phyloP scores from a whole-genome alignment of 257 asterid genomes.

The Scutellaria minor region DNA sequence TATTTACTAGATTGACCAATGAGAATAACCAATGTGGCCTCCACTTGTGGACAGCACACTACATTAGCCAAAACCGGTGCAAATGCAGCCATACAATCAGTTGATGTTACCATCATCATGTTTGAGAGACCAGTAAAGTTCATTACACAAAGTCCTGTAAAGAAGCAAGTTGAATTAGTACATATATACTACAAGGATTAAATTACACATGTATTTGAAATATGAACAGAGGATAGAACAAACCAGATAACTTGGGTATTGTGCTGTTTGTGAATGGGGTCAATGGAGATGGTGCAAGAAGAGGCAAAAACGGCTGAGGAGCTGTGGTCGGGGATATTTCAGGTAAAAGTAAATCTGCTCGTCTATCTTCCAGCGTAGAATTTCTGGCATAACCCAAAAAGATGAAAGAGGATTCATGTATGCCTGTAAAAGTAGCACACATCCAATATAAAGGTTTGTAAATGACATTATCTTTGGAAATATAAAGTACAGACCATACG shows the following conservation, averaged over 20 bases:
- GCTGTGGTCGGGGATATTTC: slow-evolving; percentile 62
- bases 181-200: background rate
- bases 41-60: slow-evolving; percentile 96
- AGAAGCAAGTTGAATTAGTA: slow-evolving; percentile 10
- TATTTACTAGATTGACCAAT: slow-evolving; percentile 79
- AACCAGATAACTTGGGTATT: slow-evolving; percentile 88
- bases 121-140: slow-evolving; percentile 68
- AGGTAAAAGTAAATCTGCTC: slow-evolving; percentile 65
- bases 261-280: slow-evolving; percentile 90
- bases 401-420: slow-evolving; percentile 44
- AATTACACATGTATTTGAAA: slow-evolving; percentile 20
- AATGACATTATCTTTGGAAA: slow-evolving; percentile 21
- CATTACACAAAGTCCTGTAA: slow-evolving; percentile 69
- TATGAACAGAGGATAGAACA: slow-evolving; percentile 31
- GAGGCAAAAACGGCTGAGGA: slow-evolving; percentile 88
- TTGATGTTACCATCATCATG: slow-evolving; percentile 77
- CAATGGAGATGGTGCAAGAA: slow-evolving; percentile 94
- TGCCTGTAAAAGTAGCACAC: slow-evolving; percentile 54
- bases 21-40: slow-evolving; percentile 81
- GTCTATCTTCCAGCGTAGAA: slow-evolving; percentile 41
- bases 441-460: slow-evolving; percentile 7
- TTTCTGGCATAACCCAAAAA: slow-evolving; percentile 40
- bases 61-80: slow-evolving; percentile 93
- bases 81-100: slow-evolving; percentile 86
- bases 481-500: slow-evolving; percentile 10